These are phyloP conservation scores for Bromus sterilis DNA, from an alignment of 176 grass and related monocot genomes.

Conservation along the genomic window DNA sequence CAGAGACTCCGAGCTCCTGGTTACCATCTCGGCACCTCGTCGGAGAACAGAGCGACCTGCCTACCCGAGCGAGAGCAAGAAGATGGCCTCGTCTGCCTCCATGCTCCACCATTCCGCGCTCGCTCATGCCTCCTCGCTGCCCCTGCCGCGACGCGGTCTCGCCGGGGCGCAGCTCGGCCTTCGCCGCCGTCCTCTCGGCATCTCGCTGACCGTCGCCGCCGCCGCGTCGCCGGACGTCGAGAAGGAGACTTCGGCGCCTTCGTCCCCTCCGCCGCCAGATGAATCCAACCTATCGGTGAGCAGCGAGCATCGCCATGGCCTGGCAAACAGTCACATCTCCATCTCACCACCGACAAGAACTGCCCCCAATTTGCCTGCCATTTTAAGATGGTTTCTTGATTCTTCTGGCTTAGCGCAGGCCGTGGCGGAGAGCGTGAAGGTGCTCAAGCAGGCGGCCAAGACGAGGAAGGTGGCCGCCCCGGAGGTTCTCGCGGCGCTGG, in stretches of 20 bases:
- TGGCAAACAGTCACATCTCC: neutral
- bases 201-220: slow-evolving; percentile 16
- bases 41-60: neutral
- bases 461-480: slow-evolving; percentile 55
- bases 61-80: neutral
- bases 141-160: neutral
- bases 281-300: slow-evolving; percentile 19
- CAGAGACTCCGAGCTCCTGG: neutral
- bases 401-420: slow-evolving; percentile 34
- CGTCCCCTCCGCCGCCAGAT: neutral
- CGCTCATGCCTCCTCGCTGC: neutral
- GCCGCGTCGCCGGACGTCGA: slow-evolving; percentile 33
- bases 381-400: neutral
- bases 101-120: slow-evolving; percentile 21
- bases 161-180: neutral
- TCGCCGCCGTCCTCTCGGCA: neutral
- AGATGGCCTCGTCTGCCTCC: slow-evolving; percentile 5
- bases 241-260: slow-evolving; percentile 2
- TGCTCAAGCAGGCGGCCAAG: slow-evolving; percentile 85
- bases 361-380: neutral
- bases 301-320: neutral
- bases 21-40: neutral
- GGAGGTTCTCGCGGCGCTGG: slow-evolving; percentile 57
- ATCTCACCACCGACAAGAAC: neutral
- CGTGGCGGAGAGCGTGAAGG: slow-evolving; percentile 52